Evolutionary conservation across 2,329 filamentous ascomycete genomes (phyloP).

Genomic region (Geosmithia morbida): DNA sequence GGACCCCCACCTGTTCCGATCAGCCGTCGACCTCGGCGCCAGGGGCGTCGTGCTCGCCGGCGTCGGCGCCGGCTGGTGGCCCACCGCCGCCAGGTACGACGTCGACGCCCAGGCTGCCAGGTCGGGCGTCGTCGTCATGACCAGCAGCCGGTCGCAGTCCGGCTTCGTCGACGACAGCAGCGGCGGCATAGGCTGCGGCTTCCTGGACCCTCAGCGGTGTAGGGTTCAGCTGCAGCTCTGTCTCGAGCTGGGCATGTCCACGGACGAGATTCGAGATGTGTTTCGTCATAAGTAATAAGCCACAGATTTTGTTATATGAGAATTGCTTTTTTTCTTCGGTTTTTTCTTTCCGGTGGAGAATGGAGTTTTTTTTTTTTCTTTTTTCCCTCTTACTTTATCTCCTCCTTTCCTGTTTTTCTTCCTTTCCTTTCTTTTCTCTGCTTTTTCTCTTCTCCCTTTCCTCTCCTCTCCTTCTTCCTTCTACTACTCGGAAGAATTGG

Average conservation of each 20-base stretch:
- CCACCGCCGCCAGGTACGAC: constrained; percentile 18
- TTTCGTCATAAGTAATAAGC: constrained; percentile 6
- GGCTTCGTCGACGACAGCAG: constrained; percentile 31
- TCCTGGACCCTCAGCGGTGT: constrained; percentile 40
- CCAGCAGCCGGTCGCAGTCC: constrained; percentile 33
- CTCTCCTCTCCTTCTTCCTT: too few species aligned
- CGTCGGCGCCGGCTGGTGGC: constrained; percentile 37
- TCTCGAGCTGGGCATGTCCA: constrained; percentile 13
- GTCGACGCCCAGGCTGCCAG: constrained; percentile 27
- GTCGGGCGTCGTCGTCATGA: constrained; percentile 30
- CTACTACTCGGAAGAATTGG: too few species aligned
- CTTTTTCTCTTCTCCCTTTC: too few species aligned
- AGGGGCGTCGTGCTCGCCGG: constrained; percentile 41
- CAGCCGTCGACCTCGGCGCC: constrained; percentile 32
- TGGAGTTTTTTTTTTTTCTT: too few species aligned
- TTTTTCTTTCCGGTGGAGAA: too few species aligned
- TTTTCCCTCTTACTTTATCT: too few species aligned
- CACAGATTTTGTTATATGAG: too few species aligned
- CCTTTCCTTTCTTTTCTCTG: too few species aligned
- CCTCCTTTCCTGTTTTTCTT: too few species aligned
- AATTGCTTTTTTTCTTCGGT: too few species aligned
- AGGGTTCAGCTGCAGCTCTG: constrained; percentile 34
- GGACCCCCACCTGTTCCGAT: constrained; percentile 28
- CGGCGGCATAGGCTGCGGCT: constrained; percentile 30
- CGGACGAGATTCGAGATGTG: constrained; percentile 10